phyloP scores from a whole-genome alignment of 352 stramenopile genomes.

The Phytophthora tubulina region DNA sequence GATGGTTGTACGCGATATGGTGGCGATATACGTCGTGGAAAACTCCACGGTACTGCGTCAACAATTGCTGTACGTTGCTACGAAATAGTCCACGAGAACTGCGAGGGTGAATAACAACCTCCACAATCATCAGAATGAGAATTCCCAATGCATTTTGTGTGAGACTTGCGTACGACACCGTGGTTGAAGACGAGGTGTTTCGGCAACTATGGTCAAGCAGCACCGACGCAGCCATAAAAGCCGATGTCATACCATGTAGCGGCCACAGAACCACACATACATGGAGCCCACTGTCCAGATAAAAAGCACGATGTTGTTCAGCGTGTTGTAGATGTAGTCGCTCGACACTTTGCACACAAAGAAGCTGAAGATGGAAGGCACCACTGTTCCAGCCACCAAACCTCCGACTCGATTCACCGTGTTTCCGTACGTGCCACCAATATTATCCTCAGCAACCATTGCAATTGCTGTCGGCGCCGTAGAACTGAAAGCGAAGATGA shows the following conservation, averaged over 20 bases:
- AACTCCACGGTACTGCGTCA: constrained; percentile 54
- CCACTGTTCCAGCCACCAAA: constrained; percentile 74
- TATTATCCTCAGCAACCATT: constrained; percentile 74
- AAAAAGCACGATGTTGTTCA: constrained; percentile 78
- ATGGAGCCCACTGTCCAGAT: constrained; percentile 75
- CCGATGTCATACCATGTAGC: constrained; percentile 76
- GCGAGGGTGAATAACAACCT: constrained; percentile 61
- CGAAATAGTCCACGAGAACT: constrained; percentile 67
- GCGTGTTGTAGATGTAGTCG: constrained; percentile 57
- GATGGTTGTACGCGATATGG: constrained; percentile 58
- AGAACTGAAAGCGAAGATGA: constrained; percentile 77
- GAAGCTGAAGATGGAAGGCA: constrained; percentile 82
- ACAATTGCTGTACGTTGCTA: constrained; percentile 63
- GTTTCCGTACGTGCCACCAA: constrained; percentile 73
- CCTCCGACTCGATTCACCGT: constrained; percentile 69
- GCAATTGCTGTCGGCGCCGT: constrained; percentile 75
- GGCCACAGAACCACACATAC: constrained; percentile 77
- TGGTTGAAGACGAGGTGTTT: constrained; percentile 30
- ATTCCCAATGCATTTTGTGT: constrained; percentile 79
- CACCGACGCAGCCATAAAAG: constrained; percentile 72
- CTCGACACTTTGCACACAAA: constrained; percentile 73
- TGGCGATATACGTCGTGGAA: constrained; percentile 70
- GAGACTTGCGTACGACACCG: constrained; percentile 72
- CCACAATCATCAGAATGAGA: constrained; percentile 73
- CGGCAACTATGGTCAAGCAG: constrained; percentile 67